Evolutionary conservation across 768 basidiomycete genomes (phyloP).

Genomic region (Leucocoprinus birnbaumii): DNA sequence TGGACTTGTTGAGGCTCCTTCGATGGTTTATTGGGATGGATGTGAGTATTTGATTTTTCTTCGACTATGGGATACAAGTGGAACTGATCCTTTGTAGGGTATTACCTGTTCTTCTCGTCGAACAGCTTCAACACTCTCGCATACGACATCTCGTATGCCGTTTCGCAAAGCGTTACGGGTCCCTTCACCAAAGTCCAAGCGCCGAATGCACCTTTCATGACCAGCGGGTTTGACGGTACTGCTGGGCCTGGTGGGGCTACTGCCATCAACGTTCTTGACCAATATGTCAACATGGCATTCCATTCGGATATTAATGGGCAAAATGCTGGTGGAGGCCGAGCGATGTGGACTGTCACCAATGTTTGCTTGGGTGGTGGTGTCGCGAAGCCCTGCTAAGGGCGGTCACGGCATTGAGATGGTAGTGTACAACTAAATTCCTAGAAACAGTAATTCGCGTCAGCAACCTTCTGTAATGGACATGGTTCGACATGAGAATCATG

Average conservation of each 20-base stretch:
- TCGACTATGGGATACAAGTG: neutral
- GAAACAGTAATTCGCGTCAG: too few species aligned
- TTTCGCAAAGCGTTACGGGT: neutral
- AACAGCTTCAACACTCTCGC: neutral
- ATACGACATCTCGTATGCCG: slow-evolving; percentile 1
- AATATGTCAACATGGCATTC: neutral
- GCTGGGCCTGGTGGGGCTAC: neutral
- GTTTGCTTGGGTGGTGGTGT: neutral
- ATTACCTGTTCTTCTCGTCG: neutral
- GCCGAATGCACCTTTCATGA: neutral
- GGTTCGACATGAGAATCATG: too few species aligned
- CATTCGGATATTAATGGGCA: neutral
- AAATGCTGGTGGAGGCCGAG: neutral
- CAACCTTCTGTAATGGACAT: too few species aligned
- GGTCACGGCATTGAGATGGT: too few species aligned
- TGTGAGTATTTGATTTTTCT: neutral
- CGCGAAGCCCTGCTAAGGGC: too few species aligned
- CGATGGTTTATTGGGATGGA: neutral
- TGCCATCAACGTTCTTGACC: neutral
- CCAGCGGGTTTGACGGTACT: neutral
- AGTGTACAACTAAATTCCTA: too few species aligned
- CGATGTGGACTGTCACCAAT: neutral
- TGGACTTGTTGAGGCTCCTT: neutral
- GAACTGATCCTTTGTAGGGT: neutral
- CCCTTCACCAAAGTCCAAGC: neutral